Conservation (phyloP, 352 stramenopile species). For the Phytophthora sojae region DNA sequence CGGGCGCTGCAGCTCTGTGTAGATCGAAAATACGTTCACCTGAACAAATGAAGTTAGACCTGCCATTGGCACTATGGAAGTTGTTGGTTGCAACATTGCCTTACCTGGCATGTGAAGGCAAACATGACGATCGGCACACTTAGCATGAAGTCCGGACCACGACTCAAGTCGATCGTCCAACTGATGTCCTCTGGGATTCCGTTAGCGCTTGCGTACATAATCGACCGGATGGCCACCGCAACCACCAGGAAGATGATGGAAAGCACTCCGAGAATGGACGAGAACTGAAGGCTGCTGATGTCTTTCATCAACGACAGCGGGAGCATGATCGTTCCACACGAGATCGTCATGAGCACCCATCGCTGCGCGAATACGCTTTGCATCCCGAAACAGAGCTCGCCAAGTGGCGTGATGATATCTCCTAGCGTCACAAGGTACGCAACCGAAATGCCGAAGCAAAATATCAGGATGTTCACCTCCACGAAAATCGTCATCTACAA, state of each 20-base stretch:
- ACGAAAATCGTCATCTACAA: constrained; percentile 79
- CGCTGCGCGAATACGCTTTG: constrained; percentile 68
- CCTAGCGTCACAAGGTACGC: constrained; percentile 87
- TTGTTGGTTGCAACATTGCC: neutral
- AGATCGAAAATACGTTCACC: constrained; percentile 91
- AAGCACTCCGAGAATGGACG: constrained; percentile 82
- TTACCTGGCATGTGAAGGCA: constrained; percentile 87
- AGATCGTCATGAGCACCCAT: constrained; percentile 84
- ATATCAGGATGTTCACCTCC: constrained; percentile 87
- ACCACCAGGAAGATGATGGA: constrained; percentile 90
- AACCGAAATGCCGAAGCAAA: constrained; percentile 88
- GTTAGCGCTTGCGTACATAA: constrained; percentile 68
- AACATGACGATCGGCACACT: constrained; percentile 91
- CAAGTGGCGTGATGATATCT: constrained; percentile 83
- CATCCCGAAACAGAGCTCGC: constrained; percentile 73
- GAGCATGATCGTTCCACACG: constrained; percentile 81
- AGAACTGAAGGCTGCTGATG: constrained; percentile 88
- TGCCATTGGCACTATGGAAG: neutral
- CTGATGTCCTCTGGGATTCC: constrained; percentile 73
- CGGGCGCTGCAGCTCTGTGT: constrained; percentile 87
- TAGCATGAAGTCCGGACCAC: constrained; percentile 84
- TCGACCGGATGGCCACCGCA: constrained; percentile 77
- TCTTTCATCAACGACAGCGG: constrained; percentile 85
- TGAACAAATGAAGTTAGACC: constrained; percentile 14
- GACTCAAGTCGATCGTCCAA: constrained; percentile 75